These are phyloP conservation scores for Penicillium decumbens DNA, from an alignment of 2,329 filamentous ascomycete species.

Conservation along the genomic window DNA sequence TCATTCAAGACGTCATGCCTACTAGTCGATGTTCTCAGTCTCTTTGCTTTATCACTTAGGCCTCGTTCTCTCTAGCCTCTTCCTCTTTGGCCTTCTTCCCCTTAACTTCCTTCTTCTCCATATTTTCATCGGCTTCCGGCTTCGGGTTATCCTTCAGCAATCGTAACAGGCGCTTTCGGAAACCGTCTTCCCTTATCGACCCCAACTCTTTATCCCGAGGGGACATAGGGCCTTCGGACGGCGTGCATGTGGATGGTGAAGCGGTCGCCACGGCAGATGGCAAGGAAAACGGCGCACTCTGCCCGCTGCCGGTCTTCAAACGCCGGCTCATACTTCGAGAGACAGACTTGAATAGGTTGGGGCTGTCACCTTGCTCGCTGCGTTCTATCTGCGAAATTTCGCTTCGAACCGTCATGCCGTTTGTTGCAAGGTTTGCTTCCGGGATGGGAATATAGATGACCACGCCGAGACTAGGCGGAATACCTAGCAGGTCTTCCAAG, in stretches of 20 bases:
- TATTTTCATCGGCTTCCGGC: conserved; percentile 14
- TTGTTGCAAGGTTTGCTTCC: conserved; percentile 68
- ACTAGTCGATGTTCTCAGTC: not conserved
- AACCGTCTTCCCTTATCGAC: not conserved
- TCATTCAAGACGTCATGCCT: not conserved
- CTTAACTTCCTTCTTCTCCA: not conserved
- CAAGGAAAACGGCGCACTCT: conserved; percentile 23
- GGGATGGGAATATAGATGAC: conserved; percentile 65
- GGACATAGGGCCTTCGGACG: not conserved
- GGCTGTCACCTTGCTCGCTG: conserved; percentile 39
- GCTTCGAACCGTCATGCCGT: conserved; percentile 64
- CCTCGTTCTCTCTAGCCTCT: not conserved
- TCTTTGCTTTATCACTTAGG: not conserved
- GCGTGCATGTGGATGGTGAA: not conserved
- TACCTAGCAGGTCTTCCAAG: conserved; percentile 65
- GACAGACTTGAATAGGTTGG: conserved; percentile 38
- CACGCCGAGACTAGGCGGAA: conserved; percentile 62
- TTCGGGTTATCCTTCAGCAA: not conserved
- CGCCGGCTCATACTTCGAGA: conserved; percentile 39
- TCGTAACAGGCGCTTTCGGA: not conserved
- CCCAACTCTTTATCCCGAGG: not conserved
- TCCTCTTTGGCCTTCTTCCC: not conserved
- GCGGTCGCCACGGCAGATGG: not conserved
- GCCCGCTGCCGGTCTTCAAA: conserved; percentile 28
- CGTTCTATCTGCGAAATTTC: conserved; percentile 60